These are phyloP conservation scores for Eustoma russellianum DNA, from an alignment of 257 asterid species.

Conservation along the genomic window DNA sequence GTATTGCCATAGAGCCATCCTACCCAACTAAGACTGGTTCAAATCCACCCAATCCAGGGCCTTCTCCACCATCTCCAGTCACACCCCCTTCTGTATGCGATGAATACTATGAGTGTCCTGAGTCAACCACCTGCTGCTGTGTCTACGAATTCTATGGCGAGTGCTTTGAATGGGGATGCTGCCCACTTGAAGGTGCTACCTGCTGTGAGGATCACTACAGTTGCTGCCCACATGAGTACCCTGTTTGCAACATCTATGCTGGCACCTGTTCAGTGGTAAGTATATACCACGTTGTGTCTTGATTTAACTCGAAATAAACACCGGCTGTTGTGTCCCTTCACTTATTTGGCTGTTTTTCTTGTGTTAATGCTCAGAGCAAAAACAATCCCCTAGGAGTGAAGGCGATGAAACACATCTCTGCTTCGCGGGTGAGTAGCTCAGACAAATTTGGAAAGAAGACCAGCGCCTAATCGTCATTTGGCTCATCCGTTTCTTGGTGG, in stretches of 20 bases:
- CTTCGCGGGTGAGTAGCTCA: slow-evolving; percentile 24
- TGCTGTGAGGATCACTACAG: slow-evolving; percentile 74
- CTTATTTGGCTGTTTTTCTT: not conserved
- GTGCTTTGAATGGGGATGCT: slow-evolving; percentile 81
- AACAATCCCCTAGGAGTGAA: slow-evolving; percentile 57
- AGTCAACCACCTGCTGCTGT: slow-evolving; percentile 68
- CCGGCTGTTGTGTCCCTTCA: not conserved
- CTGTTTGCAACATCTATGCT: slow-evolving; percentile 50
- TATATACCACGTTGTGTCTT: not conserved
- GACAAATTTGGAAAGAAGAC: slow-evolving; percentile 22
- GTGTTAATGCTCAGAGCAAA: slow-evolving; percentile 37
- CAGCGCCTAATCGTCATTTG: slow-evolving; percentile 17
- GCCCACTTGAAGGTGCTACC: slow-evolving; percentile 67
- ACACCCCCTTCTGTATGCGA: slow-evolving; percentile 47
- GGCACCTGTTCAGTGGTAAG: slow-evolving; percentile 75
- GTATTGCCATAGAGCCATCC: slow-evolving; percentile 61
- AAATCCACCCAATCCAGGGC: slow-evolving; percentile 69
- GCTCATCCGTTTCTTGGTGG: slow-evolving; percentile 7
- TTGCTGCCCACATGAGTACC: slow-evolving; percentile 82
- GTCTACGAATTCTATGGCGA: slow-evolving; percentile 20
- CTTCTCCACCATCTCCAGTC: slow-evolving; percentile 68
- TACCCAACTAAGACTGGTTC: slow-evolving; percentile 55
- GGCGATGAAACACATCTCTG: slow-evolving; percentile 53
- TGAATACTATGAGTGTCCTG: slow-evolving; percentile 35
- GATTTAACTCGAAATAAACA: too few relatives aligned